Base-by-base conservation (phyloP, 2,329 filamentous ascomycete species). In the Phoma sp. region DNA sequence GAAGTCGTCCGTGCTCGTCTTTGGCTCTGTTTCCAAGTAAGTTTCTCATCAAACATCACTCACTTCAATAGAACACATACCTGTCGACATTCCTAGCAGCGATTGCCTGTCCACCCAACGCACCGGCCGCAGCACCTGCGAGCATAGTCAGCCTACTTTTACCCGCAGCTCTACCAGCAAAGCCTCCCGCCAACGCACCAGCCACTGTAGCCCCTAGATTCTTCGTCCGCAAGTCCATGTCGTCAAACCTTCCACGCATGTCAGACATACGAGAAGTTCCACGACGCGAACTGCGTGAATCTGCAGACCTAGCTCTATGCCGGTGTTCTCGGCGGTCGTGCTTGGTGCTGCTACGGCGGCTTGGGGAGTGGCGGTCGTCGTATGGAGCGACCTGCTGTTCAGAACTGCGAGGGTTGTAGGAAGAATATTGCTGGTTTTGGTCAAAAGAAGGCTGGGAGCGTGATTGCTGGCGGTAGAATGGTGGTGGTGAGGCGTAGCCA, bases 181-280 rank as follows among this genome's bases (percentile, higher is more conserved):
- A 50, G 42, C 72, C 73, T 53, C 73, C 73, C 36, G 68, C 73
- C 62, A 75, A 72, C 68, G 72, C 73, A 72, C 73, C 73, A 67
- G 65, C 71, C 62, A 72, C 63, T 49, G 68, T 68, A 60, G 73
- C 72, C 39, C 69, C 69, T 59, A 74, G 55, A 52, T 64, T 64
- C 54, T 64, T 67, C 25, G 73, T 71, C 29, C 66, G 65, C 56
- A 67, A 34, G 52, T 72, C 69, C 56, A 74, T 65, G 42, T 61
- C 60, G 38, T 73, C 72, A 55, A 74, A 72, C 58, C 69, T 74
- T 57, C 64, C 69, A 59, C 71, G 70, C 55, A 74, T 53, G 63
- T 65, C 65, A 64, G 63, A 46, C 65, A 67, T 64, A 59, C 65
- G 65, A 36, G 65, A 66, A 59, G 48, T 55, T 37, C 66, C 65